Conservation (phyloP, 2,329 filamentous ascomycete genomes). For the Calonectria pteridis region DNA sequence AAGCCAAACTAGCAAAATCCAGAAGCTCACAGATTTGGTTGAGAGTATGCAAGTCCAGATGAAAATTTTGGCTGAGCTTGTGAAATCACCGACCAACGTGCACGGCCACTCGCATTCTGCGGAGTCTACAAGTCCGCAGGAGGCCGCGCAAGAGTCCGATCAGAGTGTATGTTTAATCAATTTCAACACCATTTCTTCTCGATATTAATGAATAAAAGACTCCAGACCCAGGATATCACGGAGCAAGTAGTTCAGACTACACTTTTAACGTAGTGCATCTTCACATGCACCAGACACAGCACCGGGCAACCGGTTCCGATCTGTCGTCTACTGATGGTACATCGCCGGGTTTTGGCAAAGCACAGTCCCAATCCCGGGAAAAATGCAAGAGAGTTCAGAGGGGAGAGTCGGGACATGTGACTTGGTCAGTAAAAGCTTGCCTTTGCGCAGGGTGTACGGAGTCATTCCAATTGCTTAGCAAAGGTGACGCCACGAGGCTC, state of each 20-base stretch:
- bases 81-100: neutral
- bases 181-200: too few species aligned
- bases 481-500: neutral
- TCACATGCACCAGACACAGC: neutral
- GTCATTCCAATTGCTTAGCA: neutral
- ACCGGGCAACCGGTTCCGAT: neutral
- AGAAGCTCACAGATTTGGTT: neutral
- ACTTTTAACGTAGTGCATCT: neutral
- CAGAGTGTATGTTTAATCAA: neutral
- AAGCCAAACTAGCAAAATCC: neutral
- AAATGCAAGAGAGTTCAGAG: too few species aligned
- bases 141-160: too few species aligned
- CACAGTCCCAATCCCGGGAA: neutral
- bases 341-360: neutral
- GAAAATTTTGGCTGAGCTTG: neutral
- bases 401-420: too few species aligned
- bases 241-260: neutral
- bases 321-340: neutral
- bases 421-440: neutral
- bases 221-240: neutral
- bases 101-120: too few species aligned
- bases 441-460: neutral
- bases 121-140: neutral
- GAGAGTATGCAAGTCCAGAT: neutral
- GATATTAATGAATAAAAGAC: neutral